phyloP scores from a whole-genome alignment of 1,139 yeast species.

The Zygosaccharomyces pseudobailii region DNA sequence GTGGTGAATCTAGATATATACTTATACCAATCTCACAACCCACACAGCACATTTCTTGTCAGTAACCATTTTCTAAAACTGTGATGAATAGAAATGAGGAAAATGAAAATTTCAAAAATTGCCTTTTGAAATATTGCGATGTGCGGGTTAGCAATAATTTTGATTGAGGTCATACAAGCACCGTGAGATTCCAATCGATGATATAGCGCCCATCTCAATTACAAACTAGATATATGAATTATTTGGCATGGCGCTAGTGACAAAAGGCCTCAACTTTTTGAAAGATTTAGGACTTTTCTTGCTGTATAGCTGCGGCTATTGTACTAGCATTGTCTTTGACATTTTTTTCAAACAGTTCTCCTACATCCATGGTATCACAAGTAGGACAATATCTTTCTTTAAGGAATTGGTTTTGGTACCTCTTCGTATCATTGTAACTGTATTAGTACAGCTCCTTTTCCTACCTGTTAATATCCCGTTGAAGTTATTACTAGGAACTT shows the following conservation, averaged over 20 bases:
- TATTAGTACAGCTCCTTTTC: constrained; percentile 14
- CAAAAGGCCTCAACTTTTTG: neutral
- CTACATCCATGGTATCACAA: neutral
- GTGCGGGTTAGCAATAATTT: constrained; percentile 1
- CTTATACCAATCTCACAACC: constrained; percentile 1
- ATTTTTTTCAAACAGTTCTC: neutral
- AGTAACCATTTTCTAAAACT: neutral
- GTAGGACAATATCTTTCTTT: neutral
- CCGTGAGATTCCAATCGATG: neutral
- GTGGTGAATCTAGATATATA: neutral
- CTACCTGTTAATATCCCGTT: constrained; percentile 26
- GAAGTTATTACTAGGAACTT: constrained; percentile 18
- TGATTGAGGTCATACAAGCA: neutral
- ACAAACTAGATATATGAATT: neutral
- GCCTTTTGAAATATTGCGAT: neutral
- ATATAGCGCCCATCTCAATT: neutral
- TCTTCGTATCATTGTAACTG: constrained; percentile 15
- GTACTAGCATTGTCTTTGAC: constrained; percentile 5
- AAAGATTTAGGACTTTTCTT: constrained; percentile 9
- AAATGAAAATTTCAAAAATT: neutral
- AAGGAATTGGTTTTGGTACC: constrained; percentile 14
- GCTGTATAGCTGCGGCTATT: constrained; percentile 11
- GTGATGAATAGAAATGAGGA: no score
- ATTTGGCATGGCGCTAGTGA: neutral
- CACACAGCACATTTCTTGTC: neutral